Evolutionary conservation across 2,329 filamentous ascomycete species (phyloP).

Genomic region (Hyphodiscus sp.): DNA sequence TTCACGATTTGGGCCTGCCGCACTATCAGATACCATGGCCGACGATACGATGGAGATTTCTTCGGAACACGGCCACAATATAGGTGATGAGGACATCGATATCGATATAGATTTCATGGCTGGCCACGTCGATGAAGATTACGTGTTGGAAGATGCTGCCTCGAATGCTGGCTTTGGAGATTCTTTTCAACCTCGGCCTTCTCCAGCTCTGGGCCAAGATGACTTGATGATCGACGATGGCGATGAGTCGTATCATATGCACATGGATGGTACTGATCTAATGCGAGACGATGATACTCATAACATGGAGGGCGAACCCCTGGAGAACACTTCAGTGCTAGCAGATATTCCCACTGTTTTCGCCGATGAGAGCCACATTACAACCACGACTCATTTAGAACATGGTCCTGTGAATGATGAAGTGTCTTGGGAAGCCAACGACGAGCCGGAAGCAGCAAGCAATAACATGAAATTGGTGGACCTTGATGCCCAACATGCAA

Average conservation of each 20-base stretch:
- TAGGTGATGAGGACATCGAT: slow-evolving; percentile 44
- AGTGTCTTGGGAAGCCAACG: not conserved
- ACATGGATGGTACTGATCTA: slow-evolving; percentile 30
- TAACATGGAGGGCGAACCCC: slow-evolving; percentile 17
- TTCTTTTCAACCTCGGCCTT: slow-evolving; percentile 26
- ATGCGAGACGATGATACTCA: slow-evolving; percentile 22
- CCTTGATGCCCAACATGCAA: not conserved
- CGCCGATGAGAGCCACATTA: not conserved
- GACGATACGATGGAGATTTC: slow-evolving; percentile 50
- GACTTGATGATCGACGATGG: slow-evolving; percentile 41
- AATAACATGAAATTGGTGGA: not conserved
- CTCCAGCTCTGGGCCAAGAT: slow-evolving; percentile 35
- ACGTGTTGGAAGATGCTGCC: slow-evolving; percentile 46
- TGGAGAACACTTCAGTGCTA: slow-evolving; percentile 12
- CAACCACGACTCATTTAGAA: slow-evolving; percentile 1
- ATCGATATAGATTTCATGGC: slow-evolving; percentile 51
- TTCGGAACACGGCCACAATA: slow-evolving; percentile 35
- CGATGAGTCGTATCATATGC: slow-evolving; percentile 31
- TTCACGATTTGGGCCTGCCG: slow-evolving; percentile 2
- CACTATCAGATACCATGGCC: slow-evolving; percentile 21
- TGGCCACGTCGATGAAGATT: slow-evolving; percentile 43
- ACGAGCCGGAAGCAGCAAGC: not conserved
- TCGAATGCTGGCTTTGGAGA: slow-evolving; percentile 34
- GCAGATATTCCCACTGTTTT: not conserved
- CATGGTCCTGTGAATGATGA: not conserved